A percentile compares a stretch with the other conserved stretches of the same genome.
Conservation (phyloP, 768 basidiomycete species). For the Leccinum imitatum region DNA sequence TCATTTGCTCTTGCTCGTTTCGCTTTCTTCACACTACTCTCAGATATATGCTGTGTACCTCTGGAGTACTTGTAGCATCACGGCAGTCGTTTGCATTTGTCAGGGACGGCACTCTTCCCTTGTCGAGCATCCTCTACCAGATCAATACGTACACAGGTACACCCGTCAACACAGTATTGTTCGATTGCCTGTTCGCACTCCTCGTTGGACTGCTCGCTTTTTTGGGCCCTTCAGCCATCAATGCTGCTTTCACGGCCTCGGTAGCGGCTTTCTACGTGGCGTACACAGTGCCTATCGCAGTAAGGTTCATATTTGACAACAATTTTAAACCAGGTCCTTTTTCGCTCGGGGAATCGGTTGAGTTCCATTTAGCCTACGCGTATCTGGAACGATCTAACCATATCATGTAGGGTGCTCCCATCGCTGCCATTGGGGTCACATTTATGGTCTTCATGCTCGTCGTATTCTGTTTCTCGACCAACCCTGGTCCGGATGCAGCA, state of each 20-base stretch:
- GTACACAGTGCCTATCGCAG: conserved; percentile 45
- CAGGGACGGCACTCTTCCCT: conserved; percentile 58
- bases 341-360: conserved; percentile 40
- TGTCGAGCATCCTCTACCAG: conserved; percentile 50
- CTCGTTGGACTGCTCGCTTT: conserved; percentile 53
- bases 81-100: conserved; percentile 57
- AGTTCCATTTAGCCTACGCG: too few relatives aligned
- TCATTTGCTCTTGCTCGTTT: neutral
- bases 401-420: too few relatives aligned
- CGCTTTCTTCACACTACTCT: neutral
- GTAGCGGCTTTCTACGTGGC: conserved; percentile 44
- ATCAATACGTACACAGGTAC: conserved; percentile 51
- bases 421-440: too few relatives aligned
- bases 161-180: conserved; percentile 62
- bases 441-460: too few relatives aligned
- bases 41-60: conserved; percentile 46
- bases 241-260: conserved; percentile 52
- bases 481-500: too few relatives aligned
- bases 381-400: too few relatives aligned
- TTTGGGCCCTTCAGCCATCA: conserved; percentile 51
- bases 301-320: conserved; percentile 47
- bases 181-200: conserved; percentile 40
- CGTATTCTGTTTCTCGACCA: too few relatives aligned
- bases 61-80: conserved; percentile 44
- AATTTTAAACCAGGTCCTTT: conserved; percentile 47